These are phyloP conservation scores for Penicillium sp. DNA, from an alignment of 2,329 filamentous ascomycete genomes.

Conservation along the genomic window DNA sequence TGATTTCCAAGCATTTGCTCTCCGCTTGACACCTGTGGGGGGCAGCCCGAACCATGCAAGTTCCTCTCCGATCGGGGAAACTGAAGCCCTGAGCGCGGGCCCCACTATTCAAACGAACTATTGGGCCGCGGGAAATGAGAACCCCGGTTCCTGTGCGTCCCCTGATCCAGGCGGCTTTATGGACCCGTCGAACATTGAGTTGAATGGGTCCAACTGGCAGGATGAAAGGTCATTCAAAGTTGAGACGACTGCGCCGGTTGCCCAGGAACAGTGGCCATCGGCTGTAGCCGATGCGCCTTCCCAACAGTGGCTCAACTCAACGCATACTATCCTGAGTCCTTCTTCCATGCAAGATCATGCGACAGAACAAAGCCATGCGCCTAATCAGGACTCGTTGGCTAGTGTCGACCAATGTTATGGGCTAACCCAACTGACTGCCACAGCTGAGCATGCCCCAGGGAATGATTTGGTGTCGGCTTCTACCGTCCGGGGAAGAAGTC, in stretches of 20 bases:
- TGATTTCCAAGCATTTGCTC: constrained; percentile 33
- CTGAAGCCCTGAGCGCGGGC: constrained; percentile 8
- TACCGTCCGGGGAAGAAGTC: constrained; percentile 38
- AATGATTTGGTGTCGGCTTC: constrained; percentile 12
- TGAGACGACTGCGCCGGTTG: constrained; percentile 2
- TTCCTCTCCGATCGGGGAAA: constrained; percentile 20
- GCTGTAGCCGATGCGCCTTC: constrained; percentile 12
- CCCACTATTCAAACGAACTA: constrained; percentile 15
- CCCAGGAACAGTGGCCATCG: constrained; percentile 15
- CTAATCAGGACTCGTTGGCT: constrained; percentile 9
- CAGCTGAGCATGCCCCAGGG: constrained; percentile 3
- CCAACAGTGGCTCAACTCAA: constrained; percentile 36
- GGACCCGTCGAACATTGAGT: constrained; percentile 19
- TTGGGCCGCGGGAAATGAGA: constrained; percentile 9
- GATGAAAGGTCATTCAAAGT: constrained; percentile 13
- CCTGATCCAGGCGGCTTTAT: constrained; percentile 12
- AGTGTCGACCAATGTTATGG: not conserved
- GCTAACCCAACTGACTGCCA: constrained; percentile 8
- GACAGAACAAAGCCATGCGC: constrained; percentile 11
- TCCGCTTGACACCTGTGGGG: constrained; percentile 31
- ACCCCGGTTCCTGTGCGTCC: constrained; percentile 10
- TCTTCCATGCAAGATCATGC: constrained; percentile 22
- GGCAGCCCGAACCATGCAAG: constrained; percentile 17
- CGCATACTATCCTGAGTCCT: constrained; percentile 32
- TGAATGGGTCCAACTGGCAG: constrained; percentile 10